These are phyloP conservation scores for Cladosporium sp. DNA, from an alignment of 2,329 filamentous ascomycete genomes.

Conservation along the genomic window DNA sequence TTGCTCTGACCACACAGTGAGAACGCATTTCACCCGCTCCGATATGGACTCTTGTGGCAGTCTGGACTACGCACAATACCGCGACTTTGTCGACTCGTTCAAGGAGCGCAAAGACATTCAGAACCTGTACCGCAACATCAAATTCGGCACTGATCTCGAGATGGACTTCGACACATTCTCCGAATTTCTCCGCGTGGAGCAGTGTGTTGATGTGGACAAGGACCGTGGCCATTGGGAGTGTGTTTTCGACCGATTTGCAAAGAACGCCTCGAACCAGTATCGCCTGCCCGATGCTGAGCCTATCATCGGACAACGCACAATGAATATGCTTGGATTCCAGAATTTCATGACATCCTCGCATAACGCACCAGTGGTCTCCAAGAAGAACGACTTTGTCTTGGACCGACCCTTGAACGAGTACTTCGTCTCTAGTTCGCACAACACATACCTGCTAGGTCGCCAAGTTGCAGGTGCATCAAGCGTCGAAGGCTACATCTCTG, in stretches of 20 bases:
- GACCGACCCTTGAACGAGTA: slow-evolving; percentile 92
- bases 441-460: slow-evolving; percentile 89
- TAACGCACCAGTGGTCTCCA: slow-evolving; percentile 23
- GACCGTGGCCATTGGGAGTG: slow-evolving; percentile 65
- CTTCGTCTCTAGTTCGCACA: slow-evolving; percentile 97
- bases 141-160: slow-evolving; percentile 46
- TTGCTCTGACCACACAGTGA: slow-evolving; percentile 70
- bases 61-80: slow-evolving; percentile 76
- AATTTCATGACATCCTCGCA: slow-evolving; percentile 66
- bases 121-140: slow-evolving; percentile 62
- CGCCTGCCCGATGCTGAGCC: slow-evolving; percentile 41
- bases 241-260: slow-evolving; percentile 52
- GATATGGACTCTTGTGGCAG: slow-evolving; percentile 61
- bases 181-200: slow-evolving; percentile 66
- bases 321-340: slow-evolving; percentile 76
- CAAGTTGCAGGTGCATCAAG: slow-evolving; percentile 88
- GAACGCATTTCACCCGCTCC: slow-evolving; percentile 68
- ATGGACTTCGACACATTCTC: slow-evolving; percentile 72
- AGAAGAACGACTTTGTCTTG: slow-evolving; percentile 44
- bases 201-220: slow-evolving; percentile 69
- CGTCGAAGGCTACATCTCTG: slow-evolving; percentile 89
- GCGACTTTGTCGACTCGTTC: slow-evolving; percentile 75
- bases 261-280: slow-evolving; percentile 31
- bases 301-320: slow-evolving; percentile 49
- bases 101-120: slow-evolving; percentile 80